A percentile compares a stretch with the other conserved stretches of the same genome.
Conservation (phyloP, 2,329 filamentous ascomycete genomes). For the Botrytis cinerea region DNA sequence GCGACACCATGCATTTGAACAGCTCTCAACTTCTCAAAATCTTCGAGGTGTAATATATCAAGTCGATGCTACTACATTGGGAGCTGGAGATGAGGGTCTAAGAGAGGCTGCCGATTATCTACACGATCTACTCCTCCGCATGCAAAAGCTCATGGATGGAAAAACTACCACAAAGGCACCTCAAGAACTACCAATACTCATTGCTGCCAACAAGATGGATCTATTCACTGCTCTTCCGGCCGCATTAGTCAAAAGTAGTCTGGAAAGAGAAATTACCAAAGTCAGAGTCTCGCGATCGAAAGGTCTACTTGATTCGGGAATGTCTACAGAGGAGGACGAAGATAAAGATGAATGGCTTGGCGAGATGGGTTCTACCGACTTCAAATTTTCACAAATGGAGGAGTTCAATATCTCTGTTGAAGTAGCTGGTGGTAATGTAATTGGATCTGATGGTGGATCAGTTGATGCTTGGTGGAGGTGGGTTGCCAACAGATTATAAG, state of each 20-base stretch:
- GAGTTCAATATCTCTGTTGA: slow-evolving; percentile 80
- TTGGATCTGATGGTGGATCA: slow-evolving; percentile 62
- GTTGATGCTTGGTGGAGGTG: slow-evolving; percentile 87
- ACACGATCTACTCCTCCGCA: slow-evolving; percentile 79
- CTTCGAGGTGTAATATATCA: slow-evolving; percentile 80
- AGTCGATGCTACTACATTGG: slow-evolving; percentile 77
- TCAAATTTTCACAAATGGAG: slow-evolving; percentile 78
- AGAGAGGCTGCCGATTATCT: slow-evolving; percentile 79
- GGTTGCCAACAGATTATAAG: slow-evolving; percentile 74
- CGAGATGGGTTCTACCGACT: slow-evolving; percentile 73
- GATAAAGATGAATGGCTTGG: slow-evolving; percentile 86
- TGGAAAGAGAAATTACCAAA: slow-evolving; percentile 80
- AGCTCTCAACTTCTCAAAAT: slow-evolving; percentile 49
- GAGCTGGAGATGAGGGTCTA: slow-evolving; percentile 57
- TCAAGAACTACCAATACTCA: slow-evolving; percentile 68
- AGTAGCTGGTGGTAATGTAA: slow-evolving; percentile 73
- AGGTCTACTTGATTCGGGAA: slow-evolving; percentile 78
- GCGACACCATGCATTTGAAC: slow-evolving; percentile 65
- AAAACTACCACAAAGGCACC: slow-evolving; percentile 58
- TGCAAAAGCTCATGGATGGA: slow-evolving; percentile 71
- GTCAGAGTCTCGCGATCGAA: slow-evolving; percentile 77
- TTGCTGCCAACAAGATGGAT: slow-evolving; percentile 95
- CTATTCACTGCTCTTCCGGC: slow-evolving; percentile 89
- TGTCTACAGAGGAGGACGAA: slow-evolving; percentile 59
- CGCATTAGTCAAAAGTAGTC: slow-evolving; percentile 67